phyloP scores from a whole-genome alignment of 2,329 filamentous ascomycete species.

The Xylaria polymorpha region DNA sequence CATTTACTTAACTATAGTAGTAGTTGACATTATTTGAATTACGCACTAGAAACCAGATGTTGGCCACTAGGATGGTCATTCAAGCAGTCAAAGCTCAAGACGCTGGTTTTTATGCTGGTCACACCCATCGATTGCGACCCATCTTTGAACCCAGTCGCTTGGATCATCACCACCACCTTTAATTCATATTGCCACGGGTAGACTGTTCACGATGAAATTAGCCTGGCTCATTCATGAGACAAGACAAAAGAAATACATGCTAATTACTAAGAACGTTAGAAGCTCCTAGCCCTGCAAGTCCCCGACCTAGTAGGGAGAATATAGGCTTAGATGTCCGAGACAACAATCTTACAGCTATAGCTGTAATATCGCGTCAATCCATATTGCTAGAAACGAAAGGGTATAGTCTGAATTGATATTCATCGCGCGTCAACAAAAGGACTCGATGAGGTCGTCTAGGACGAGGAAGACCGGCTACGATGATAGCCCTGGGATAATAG shows the following conservation, averaged over 20 bases:
- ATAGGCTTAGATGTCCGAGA: neutral
- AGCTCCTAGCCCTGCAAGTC: neutral
- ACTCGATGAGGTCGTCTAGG: neutral
- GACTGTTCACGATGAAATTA: neutral
- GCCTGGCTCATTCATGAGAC: neutral
- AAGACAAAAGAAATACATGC: neutral
- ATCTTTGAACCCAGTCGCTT: neutral
- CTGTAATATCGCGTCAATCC: too few relatives aligned
- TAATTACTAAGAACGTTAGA: neutral
- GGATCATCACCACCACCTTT: neutral
- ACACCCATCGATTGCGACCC: neutral
- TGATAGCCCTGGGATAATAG: too few relatives aligned
- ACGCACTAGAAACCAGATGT: neutral
- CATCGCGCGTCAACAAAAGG: neutral
- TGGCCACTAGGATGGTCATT: neutral
- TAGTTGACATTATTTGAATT: neutral
- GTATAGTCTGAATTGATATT: neutral
- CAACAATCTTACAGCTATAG: neutral
- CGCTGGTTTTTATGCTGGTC: neutral
- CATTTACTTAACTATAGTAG: neutral
- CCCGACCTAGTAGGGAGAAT: neutral
- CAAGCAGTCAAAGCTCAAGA: neutral
- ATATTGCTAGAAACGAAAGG: neutral
- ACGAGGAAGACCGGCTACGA: neutral
- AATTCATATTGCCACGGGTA: neutral